Percentiles rank a stretch among this genome's conserved stretches.
These are phyloP conservation scores for Neocatenulostroma microsporum DNA, from an alignment of 2,329 filamentous ascomycete genomes.

Conservation along the genomic window DNA sequence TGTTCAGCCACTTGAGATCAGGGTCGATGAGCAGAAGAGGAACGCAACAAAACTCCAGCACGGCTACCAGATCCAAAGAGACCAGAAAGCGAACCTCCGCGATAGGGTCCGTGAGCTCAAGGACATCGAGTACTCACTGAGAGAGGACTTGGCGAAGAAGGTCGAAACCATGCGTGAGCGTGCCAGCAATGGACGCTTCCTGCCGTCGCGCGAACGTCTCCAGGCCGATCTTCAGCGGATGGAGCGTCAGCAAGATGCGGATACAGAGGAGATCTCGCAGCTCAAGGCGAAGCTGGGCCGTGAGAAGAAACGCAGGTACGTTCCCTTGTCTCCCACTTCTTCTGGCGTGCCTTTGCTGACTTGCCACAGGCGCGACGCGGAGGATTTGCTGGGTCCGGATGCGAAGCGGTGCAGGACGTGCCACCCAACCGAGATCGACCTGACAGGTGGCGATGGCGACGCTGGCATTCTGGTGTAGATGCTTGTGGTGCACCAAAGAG, in stretches of 20 bases:
- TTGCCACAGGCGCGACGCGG: slow-evolving; percentile 5
- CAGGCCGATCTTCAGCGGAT: too few species aligned
- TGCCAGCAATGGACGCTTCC: too few species aligned
- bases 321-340: background rate
- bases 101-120: background rate
- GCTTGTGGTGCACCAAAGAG: too few species aligned
- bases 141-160: background rate
- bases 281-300: slow-evolving; percentile 1
- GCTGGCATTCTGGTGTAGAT: too few species aligned
- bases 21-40: too few species aligned
- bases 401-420: slow-evolving; percentile 9
- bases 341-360: slow-evolving; percentile 1
- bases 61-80: too few species aligned
- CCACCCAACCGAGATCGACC: slow-evolving; percentile 6
- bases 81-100: too few species aligned
- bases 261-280: slow-evolving; percentile 1
- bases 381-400: slow-evolving; percentile 5
- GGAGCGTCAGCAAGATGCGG: background rate
- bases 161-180: background rate
- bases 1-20: too few species aligned
- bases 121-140: background rate
- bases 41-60: too few species aligned
- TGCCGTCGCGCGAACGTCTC: too few species aligned
- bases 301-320: slow-evolving; percentile 9
- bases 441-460: slow-evolving; percentile 1